phyloP scores from a whole-genome alignment of 2,329 filamentous ascomycete species.

The Venturia effusa region DNA sequence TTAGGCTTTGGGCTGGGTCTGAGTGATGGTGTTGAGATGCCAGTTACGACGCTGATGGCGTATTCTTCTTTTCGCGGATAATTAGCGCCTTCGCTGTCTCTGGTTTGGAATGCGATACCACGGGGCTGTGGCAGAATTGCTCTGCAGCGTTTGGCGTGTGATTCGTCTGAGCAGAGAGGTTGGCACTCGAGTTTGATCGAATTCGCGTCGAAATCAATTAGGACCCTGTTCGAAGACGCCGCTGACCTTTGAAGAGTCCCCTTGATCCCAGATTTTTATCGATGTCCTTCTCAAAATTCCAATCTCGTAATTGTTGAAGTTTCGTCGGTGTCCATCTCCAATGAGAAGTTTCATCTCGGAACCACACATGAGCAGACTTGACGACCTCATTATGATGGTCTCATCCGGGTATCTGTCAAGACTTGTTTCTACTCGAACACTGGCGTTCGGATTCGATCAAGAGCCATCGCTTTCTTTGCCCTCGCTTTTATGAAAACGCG shows the following conservation, averaged over 20 bases:
- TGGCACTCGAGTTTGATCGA: slow-evolving; percentile 58
- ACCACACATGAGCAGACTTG: too few relatives aligned
- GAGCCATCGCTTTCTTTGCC: slow-evolving; percentile 48
- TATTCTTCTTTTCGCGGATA: slow-evolving; percentile 55
- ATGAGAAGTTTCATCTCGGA: too few relatives aligned
- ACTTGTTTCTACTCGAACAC: too few relatives aligned
- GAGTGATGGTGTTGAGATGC: slow-evolving; percentile 39
- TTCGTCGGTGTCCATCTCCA: too few relatives aligned
- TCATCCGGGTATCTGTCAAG: slow-evolving; percentile 46
- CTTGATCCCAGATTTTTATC: too few relatives aligned
- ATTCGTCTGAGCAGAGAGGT: slow-evolving; percentile 56
- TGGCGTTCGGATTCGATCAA: slow-evolving; percentile 20
- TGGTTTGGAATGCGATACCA: slow-evolving; percentile 52
- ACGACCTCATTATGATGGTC: too few relatives aligned
- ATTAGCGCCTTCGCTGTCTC: slow-evolving; percentile 41
- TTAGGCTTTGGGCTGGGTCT: slow-evolving; percentile 44
- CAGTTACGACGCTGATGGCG: slow-evolving; percentile 43
- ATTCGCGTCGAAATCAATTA: slow-evolving; percentile 46
- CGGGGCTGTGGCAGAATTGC: slow-evolving; percentile 50
- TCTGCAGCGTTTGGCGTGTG: slow-evolving; percentile 54
- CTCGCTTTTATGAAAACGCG: slow-evolving; percentile 39
- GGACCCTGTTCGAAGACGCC: too few relatives aligned
- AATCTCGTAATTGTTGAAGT: too few relatives aligned
- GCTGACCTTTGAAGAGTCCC: too few relatives aligned
- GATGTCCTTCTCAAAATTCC: too few relatives aligned